A percentile compares a stretch with the other conserved stretches of the same genome.
Conservation (phyloP, 768 basidiomycete species). For the Calocybe cyanea region DNA sequence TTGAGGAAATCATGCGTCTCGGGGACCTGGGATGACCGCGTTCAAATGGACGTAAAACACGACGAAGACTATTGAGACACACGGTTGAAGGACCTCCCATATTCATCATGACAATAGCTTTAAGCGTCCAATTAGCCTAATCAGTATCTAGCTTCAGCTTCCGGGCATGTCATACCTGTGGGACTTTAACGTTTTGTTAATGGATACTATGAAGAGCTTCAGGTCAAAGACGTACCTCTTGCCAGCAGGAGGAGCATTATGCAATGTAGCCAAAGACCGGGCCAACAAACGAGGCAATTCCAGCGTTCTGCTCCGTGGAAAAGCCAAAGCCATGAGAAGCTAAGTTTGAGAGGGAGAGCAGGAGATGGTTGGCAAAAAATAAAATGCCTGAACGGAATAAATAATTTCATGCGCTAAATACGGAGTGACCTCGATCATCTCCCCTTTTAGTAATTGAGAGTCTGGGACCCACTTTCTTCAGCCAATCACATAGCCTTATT, state of each 20-base stretch:
- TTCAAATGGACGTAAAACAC: constrained; percentile 6
- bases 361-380: constrained; percentile 18
- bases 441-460: too few relatives aligned
- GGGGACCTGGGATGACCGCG: constrained; percentile 54
- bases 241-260: constrained; percentile 31
- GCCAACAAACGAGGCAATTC: constrained; percentile 23
- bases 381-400: too few relatives aligned
- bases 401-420: too few relatives aligned
- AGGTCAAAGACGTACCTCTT: constrained; percentile 35
- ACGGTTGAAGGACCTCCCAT: constrained; percentile 98
- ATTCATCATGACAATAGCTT: constrained; percentile 94
- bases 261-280: constrained; percentile 43
- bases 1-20: constrained; percentile 93
- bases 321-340: constrained; percentile 12
- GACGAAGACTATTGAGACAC: constrained; percentile 22
- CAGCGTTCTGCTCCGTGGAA: constrained; percentile 10
- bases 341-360: constrained; percentile 13
- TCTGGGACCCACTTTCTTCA: too few relatives aligned
- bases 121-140: constrained; percentile 13
- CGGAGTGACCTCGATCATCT: too few relatives aligned
- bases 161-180: constrained; percentile 43
- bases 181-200: constrained; percentile 35
- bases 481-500: too few relatives aligned
- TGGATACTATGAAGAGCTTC: constrained; percentile 15
- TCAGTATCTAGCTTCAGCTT: constrained; percentile 3